Base-by-base conservation (phyloP, 306 rosid species). In the Fragaria nilgerrensis region DNA sequence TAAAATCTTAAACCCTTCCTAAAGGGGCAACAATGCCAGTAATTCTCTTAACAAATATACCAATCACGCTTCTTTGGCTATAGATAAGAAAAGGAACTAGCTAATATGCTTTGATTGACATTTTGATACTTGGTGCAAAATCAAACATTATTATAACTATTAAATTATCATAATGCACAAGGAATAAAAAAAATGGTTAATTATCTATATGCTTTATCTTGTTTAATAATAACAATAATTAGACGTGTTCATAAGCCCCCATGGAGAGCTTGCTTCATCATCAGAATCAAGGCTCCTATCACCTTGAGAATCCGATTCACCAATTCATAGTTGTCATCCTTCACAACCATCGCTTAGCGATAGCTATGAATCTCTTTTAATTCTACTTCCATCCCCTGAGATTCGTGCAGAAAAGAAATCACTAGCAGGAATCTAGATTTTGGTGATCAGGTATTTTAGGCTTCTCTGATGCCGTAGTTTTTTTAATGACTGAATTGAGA, bases 401-500 rank as follows among this genome's bases (percentile, higher is more conserved):
- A 82, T 71, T 43, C 47, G 61, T 75, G 83, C 16, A 23, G 87
- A 70, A 75, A 77, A 68, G 82, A 71, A 58, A 77, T 83, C 79
- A 65, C 73, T 63, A 49, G 64, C 65, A 66, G 59, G 58, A 69
- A 59, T 82, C 81, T 59, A 69, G 47, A 23, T 23, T 58, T 58
- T 58, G 27, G 16, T 4, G 7, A 22, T 2, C 34, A 22, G 5
- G 64, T 58, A 9, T 23, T 22, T 58, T 58, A 23, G 27, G 64
- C 27, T 11, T 9, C 34, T 20, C 32, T 23, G 64, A 58, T 10
- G 64, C 34, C 68, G 5, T 48, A 68, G 72, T 73, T 75, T 47
- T 72, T 81, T 62, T 89, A 77, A 93, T 77, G 41, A 88, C 45
- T 50, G 92, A 82, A 36, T 90, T 55, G 41, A 91, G 90, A 76